phyloP scores from a whole-genome alignment of 176 grass and related monocot genomes.

The Areca catechu region DNA sequence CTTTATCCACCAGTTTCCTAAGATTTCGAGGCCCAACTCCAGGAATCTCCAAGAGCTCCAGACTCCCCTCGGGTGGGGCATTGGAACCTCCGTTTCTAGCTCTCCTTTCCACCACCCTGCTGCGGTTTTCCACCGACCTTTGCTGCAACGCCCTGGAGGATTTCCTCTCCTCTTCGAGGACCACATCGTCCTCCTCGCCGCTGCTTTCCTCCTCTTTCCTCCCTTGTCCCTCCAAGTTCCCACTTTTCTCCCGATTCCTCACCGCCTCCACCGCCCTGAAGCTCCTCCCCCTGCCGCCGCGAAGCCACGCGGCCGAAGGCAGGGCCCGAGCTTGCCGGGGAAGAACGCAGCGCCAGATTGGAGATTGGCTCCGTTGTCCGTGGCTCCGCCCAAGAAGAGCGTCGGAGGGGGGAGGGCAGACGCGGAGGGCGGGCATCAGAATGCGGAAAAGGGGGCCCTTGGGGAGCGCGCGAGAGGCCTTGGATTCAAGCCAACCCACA shows the following conservation, averaged over 20 bases:
- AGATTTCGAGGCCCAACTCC: constrained; percentile 73
- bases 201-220: neutral
- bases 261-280: constrained; percentile 28
- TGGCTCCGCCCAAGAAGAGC: neutral
- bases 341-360: neutral
- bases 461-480: constrained; percentile 1
- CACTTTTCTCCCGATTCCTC: constrained; percentile 8
- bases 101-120: constrained; percentile 27
- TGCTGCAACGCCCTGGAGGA: neutral
- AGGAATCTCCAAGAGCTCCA: constrained; percentile 64
- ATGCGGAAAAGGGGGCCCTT: constrained; percentile 9
- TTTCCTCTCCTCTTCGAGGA: constrained; percentile 4
- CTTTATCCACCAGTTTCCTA: constrained; percentile 81
- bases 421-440: constrained; percentile 22
- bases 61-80: constrained; percentile 26
- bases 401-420: neutral
- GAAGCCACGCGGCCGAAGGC: constrained; percentile 15
- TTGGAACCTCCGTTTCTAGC: constrained; percentile 27
- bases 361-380: neutral
- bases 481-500: constrained; percentile 25
- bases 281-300: constrained; percentile 13
- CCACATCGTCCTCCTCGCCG: constrained; percentile 5
- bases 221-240: constrained; percentile 11
- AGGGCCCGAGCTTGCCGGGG: neutral
- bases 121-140: neutral